Percentiles rank a stretch among this genome's conserved stretches.
Evolutionary conservation across 768 basidiomycete species (phyloP).

Genomic region (Rhodosporidiobolus odoratus): DNA sequence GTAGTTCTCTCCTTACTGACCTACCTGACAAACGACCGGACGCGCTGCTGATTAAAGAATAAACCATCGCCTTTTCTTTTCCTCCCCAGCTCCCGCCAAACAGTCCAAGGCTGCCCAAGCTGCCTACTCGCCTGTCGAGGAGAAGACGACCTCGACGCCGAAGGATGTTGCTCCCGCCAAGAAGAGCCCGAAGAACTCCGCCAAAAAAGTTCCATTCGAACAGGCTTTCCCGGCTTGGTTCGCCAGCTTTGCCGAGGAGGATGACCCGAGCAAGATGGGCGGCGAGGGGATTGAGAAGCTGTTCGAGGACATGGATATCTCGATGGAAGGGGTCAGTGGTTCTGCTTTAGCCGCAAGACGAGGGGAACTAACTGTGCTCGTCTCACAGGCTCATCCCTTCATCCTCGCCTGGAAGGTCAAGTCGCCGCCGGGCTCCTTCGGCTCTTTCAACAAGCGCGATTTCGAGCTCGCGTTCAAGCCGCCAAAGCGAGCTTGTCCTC

Average conservation of each 20-base stretch:
- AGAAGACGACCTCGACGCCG: slow-evolving; percentile 2
- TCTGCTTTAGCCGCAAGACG: not conserved
- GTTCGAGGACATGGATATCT: slow-evolving; percentile 64
- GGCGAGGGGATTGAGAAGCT: slow-evolving; percentile 67
- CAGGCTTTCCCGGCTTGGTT: slow-evolving; percentile 25
- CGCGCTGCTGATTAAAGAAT: too few species aligned
- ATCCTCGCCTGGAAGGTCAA: slow-evolving; percentile 31
- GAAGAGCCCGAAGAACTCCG: not conserved
- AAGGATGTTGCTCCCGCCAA: not conserved
- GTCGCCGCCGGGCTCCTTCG: slow-evolving; percentile 19
- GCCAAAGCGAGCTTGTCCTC: slow-evolving; percentile 4
- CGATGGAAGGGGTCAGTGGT: slow-evolving; percentile 48
- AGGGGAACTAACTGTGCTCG: not conserved
- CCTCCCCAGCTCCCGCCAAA: not conserved
- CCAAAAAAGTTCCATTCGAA: slow-evolving; percentile 15
- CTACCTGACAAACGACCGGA: too few species aligned
- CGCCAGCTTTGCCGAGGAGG: slow-evolving; percentile 15
- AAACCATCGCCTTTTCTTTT: not conserved
- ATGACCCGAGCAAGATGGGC: slow-evolving; percentile 52
- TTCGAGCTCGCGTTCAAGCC: slow-evolving; percentile 5
- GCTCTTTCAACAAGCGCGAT: slow-evolving; percentile 6
- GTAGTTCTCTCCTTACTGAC: not conserved
- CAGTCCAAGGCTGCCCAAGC: slow-evolving; percentile 4
- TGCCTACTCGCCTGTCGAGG: not conserved
- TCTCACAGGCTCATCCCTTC: slow-evolving; percentile 21